Evolutionary conservation across 2,329 filamentous ascomycete genomes (phyloP), one percentile per base, ranked within the genome.

Genomic region (Epichloe glyceriae): DNA sequence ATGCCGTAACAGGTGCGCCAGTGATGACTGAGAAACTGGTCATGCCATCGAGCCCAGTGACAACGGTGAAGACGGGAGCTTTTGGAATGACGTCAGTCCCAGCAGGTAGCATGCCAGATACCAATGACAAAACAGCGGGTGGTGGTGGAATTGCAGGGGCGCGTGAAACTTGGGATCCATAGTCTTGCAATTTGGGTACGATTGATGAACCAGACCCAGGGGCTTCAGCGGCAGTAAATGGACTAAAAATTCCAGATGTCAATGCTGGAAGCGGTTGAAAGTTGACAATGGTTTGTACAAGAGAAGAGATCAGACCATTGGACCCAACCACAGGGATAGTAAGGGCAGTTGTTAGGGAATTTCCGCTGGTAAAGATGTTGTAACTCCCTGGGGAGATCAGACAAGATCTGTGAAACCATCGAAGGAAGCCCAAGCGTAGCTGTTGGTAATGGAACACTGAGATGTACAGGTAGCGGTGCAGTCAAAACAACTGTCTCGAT

Each of bases 261-360:
- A 40, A 22, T 49, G 15, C 55, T 56, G 45, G 60, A 47, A 26
- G 45, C 38, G 52, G 17, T 42, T 57, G 59, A 11, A 57, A 56
- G 26, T 65, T 53, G 20, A 68, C 55, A 33, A 68, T 55, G 12
- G 64, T 67, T 43, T 66, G 59, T 10, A 65, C 59, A 30, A 63
- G 54, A 12, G 65, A 56, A 2, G 65, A 66, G 1, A 55, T 55
- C n/a, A 59, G 50, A 5, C 65, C 64, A 55, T 68, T 58, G 11
- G 60, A 51, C 17, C 64, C 65, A 20, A 67, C 49, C 20, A 64
- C 54, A 14, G 61, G 52, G 34, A 63, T 54, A 2, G 66, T 66
- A 22, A 65, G 61, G 49, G 58, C 55, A 3, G 59, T 58, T 6
- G 64, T 66, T 40, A 62, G 2, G 54, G 55, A 30, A 26, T 53